These are phyloP conservation scores for Elongisporangium anandrum DNA, from an alignment of 352 stramenopile genomes.

Conservation along the genomic window DNA sequence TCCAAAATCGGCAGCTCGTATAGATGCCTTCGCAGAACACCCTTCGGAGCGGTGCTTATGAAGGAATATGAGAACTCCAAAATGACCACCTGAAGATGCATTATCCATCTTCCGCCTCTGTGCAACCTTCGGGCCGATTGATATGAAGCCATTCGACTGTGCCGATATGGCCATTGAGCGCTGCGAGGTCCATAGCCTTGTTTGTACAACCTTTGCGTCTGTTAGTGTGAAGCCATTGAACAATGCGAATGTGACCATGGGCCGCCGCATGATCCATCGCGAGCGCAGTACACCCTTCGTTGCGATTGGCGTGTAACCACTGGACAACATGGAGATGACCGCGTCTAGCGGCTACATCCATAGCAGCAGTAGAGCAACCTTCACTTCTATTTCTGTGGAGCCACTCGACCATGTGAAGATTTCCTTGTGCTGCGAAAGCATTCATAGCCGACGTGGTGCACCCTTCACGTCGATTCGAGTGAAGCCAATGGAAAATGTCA, in stretches of 20 bases:
- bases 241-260: no score
- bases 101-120: constrained; percentile 16
- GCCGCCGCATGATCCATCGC: no score
- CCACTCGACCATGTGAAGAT: constrained; percentile 9
- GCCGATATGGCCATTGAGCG: not conserved
- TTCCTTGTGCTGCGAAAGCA: not conserved
- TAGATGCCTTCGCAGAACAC: no score
- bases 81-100: constrained; percentile 4
- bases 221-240: no score
- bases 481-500: not conserved
- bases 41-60: no score
- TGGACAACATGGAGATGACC: constrained; percentile 5
- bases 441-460: constrained; percentile 5
- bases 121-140: constrained; percentile 12
- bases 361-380: constrained; percentile 3
- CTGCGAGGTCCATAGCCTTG: constrained; percentile 10
- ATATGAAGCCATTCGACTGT: constrained; percentile 4
- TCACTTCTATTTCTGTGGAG: constrained; percentile 10
- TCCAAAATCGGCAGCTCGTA: no score
- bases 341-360: constrained; percentile 11
- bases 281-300: no score
- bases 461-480: not conserved
- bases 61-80: constrained; percentile 10
- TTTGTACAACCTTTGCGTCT: constrained; percentile 11
- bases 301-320: constrained; percentile 11